Conservation (phyloP, 768 basidiomycete species). For the Lyophyllum semitale region DNA sequence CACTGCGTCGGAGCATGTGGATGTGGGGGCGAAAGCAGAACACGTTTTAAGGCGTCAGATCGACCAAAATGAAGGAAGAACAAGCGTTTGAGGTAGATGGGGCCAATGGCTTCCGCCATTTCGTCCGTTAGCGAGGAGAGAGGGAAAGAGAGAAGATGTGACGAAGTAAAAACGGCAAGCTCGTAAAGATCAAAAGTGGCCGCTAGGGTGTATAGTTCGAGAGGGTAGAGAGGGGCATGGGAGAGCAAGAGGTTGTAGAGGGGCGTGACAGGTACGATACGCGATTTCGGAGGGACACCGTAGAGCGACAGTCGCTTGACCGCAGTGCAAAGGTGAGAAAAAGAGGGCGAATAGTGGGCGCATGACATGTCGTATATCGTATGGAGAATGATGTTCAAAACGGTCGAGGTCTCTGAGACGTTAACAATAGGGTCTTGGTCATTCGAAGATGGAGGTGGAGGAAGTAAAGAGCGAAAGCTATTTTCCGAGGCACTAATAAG, state of each 20-base stretch:
- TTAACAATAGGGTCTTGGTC: constrained; percentile 58
- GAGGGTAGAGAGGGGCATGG: constrained; percentile 65
- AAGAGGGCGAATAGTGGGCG: constrained; percentile 71
- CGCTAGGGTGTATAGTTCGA: constrained; percentile 74
- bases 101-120: constrained; percentile 67
- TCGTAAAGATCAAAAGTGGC: constrained; percentile 67
- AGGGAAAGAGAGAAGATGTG: constrained; percentile 72
- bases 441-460: constrained; percentile 36
- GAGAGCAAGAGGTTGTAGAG: constrained; percentile 64
- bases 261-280: constrained; percentile 52
- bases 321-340: constrained; percentile 56
- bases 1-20: constrained; percentile 69
- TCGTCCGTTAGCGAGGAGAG: constrained; percentile 72
- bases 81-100: constrained; percentile 76
- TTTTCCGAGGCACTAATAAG: constrained; percentile 66
- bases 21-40: constrained; percentile 73
- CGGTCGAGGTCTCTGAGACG: constrained; percentile 58
- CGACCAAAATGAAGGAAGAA: constrained; percentile 87
- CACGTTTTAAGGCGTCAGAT: constrained; percentile 77
- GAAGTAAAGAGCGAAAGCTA: constrained; percentile 60
- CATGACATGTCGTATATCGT: constrained; percentile 72
- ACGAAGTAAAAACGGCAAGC: constrained; percentile 74
- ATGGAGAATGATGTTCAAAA: constrained; percentile 76
- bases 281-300: constrained; percentile 54
- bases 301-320: constrained; percentile 60